phyloP scores from a whole-genome alignment of 1,284 basidiomycete species.

The Meira miltonrushii region DNA sequence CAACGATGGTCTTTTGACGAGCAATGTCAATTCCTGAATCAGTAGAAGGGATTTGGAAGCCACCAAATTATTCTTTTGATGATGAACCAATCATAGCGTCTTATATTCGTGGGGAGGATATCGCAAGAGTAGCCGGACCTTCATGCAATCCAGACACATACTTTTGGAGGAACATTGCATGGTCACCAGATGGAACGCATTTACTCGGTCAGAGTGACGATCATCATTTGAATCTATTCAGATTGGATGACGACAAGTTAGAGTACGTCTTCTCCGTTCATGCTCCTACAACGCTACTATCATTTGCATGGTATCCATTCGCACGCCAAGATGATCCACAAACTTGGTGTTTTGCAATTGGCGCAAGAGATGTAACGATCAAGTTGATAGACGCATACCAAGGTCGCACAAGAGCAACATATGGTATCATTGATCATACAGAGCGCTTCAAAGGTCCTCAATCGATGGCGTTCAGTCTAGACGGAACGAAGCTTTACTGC shows the following conservation, averaged over 20 bases:
- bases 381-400: constrained; percentile 25
- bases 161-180: constrained; percentile 3
- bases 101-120: not conserved
- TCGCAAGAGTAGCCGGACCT: not conserved
- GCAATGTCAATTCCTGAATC: not conserved
- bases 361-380: constrained; percentile 27
- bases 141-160: not conserved
- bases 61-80: not conserved
- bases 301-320: constrained; percentile 35
- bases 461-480: constrained; percentile 29
- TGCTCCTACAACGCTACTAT: constrained; percentile 30
- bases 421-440: constrained; percentile 41
- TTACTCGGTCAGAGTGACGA: constrained; percentile 30
- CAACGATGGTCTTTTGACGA: not conserved
- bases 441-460: constrained; percentile 37
- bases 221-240: constrained; percentile 25
- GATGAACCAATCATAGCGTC: not conserved
- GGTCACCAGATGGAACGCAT: constrained; percentile 29
- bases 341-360: constrained; percentile 37
- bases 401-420: constrained; percentile 23
- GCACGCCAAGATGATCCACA: constrained; percentile 11
- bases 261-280: not conserved
- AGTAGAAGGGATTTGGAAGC: not conserved
- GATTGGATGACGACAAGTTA: not conserved
- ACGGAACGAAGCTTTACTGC: constrained; percentile 31